Conservation (phyloP, 2,329 filamentous ascomycete genomes). For the Penicillium sp. region DNA sequence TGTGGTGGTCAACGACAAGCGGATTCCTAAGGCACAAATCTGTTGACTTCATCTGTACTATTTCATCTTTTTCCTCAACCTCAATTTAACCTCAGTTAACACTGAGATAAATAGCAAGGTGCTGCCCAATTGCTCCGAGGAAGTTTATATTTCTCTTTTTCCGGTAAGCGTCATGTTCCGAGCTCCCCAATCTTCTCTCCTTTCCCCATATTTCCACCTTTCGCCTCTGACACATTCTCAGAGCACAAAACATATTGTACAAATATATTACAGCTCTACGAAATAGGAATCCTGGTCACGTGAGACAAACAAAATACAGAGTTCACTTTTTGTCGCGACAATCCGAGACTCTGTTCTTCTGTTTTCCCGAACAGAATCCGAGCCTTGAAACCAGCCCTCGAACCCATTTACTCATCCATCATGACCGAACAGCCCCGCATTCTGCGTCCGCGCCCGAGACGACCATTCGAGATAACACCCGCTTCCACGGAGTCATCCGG, state of each 20-base stretch:
- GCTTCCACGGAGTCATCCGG: slow-evolving; percentile 45
- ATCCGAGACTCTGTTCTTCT: slow-evolving; percentile 3
- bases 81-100: background rate
- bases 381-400: background rate
- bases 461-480: slow-evolving; percentile 64
- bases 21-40: slow-evolving; percentile 6
- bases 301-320: background rate
- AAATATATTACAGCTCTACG: background rate
- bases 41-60: background rate
- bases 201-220: slow-evolving; percentile 1
- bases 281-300: background rate
- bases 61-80: background rate
- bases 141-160: background rate
- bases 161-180: background rate
- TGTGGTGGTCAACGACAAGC: slow-evolving; percentile 1
- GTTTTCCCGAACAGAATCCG: background rate
- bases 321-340: slow-evolving; percentile 2
- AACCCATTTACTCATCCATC: slow-evolving; percentile 13
- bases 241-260: background rate
- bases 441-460: slow-evolving; percentile 67
- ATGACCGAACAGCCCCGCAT: slow-evolving; percentile 52
- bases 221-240: background rate
- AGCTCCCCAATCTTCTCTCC: background rate
- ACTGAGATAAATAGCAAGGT: background rate
- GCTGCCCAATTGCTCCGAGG: background rate